Evolutionary conservation across 140 eudicot species (phyloP), one percentile per base, ranked within the genome.

Genomic region (Flaveria floridana): DNA sequence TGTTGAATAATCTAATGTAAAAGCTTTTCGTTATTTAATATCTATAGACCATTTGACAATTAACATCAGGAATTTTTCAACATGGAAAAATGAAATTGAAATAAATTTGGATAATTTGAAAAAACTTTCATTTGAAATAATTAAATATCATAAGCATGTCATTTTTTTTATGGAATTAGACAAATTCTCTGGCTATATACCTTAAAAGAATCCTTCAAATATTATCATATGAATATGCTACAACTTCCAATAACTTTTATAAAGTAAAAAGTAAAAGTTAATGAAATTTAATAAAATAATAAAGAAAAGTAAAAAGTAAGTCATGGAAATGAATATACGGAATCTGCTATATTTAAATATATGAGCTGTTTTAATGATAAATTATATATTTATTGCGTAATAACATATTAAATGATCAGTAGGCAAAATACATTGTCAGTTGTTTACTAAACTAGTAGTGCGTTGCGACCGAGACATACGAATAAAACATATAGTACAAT

Each of bases 171-270:
- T 80, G 68, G 84, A 80, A 19, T 80, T 75, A 57, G 68, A 80
- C 84, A 80, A 80, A 80, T 74, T 80, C 71, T 74, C 76, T 75
- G 75, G 71, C 76, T 80, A 56, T 66, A 42, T 68, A 37, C 72
- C 84, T 80, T 80, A 80, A 80, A 80, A 80, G 84, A 58, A 80
- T 68, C 69, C 12, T 50, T 47, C 59, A 25, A 30, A 26, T 52
- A 48, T 58, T 58, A 67, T 74, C 64, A 5, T 46, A 80, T 57
- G 42, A 79, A 56, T 79, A 66, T 74, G 20, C 67, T 74, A 57
- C 84, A 74, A 80, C 84, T 80, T 80, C 72, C 84, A 50, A 80
- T 21, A 74, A 47, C 84, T 75, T 80, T 74, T 53, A 80, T 67
- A 80, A 80, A 80, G 84, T 80, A 65, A 68, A 79, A 77, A 59